Percentiles rank a stretch among this genome's conserved stretches.
phyloP scores from a whole-genome alignment of 331 rosid species.

The Malus hybrid region DNA sequence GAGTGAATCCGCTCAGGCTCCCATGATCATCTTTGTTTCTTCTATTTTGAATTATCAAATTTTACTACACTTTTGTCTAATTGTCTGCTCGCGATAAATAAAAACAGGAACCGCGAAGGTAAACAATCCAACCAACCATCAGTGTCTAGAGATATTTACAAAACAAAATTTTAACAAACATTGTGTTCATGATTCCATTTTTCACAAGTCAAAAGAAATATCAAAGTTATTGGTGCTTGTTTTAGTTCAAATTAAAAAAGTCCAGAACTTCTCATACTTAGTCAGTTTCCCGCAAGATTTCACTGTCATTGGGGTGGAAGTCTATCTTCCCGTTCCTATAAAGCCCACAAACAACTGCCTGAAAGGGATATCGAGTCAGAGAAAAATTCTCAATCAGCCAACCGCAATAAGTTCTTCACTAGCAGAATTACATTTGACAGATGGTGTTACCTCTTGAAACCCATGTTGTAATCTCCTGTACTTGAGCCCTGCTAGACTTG shows the following conservation, averaged over 20 bases:
- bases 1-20: neutral
- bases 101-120: neutral
- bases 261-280: conserved; percentile 45
- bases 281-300: conserved; percentile 69
- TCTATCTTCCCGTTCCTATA: conserved; percentile 67
- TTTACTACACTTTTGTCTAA: neutral
- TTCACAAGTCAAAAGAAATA: neutral
- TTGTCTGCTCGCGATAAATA: neutral
- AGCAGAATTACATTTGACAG: conserved; percentile 12
- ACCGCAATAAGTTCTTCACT: conserved; percentile 5
- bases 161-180: neutral
- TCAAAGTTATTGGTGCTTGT: neutral
- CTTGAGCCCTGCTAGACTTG: conserved; percentile 56
- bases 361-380: conserved; percentile 31
- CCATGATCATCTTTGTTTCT: neutral
- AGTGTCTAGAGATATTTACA: neutral
- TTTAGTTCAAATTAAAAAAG: neutral
- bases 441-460: conserved; percentile 55
- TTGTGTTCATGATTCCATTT: neutral
- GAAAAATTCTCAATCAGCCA: conserved; percentile 4
- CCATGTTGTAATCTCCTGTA: conserved; percentile 58
- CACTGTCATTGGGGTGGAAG: conserved; percentile 84
- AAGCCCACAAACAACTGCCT: conserved; percentile 90
- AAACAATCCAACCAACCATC: neutral
- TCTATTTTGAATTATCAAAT: neutral